Percentiles rank a stretch among this genome's conserved stretches.
Evolutionary conservation across 805 yeast genomes (phyloP).

Genomic region (Ogataea pini): DNA sequence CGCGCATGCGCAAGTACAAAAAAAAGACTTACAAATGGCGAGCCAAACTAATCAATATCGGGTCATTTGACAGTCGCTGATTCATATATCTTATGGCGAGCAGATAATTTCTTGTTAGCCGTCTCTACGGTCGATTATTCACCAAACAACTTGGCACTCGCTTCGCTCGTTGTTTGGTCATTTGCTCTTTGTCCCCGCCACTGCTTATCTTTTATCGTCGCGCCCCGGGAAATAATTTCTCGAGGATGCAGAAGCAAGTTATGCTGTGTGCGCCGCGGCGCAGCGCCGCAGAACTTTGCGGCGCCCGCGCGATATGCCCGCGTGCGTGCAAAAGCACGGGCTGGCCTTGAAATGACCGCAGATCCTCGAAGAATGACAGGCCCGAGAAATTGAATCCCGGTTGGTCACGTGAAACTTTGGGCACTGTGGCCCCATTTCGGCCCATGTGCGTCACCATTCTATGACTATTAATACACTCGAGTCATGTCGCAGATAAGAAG

Average conservation of each 20-base stretch:
- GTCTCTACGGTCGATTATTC: too few species aligned
- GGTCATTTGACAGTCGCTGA: too few species aligned
- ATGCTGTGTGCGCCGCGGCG: not conserved
- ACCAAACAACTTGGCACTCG: not conserved
- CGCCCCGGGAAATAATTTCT: constrained; percentile 1
- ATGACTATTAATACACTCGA: too few species aligned
- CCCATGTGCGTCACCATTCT: too few species aligned
- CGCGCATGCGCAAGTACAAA: constrained; percentile 1
- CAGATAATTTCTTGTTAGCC: too few species aligned
- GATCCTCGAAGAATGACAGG: not conserved
- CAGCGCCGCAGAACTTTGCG: not conserved
- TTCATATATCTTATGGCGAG: too few species aligned
- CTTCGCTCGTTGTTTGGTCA: not conserved
- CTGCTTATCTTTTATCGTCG: constrained; percentile 1
- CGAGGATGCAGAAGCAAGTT: constrained; percentile 2
- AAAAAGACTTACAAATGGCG: not conserved
- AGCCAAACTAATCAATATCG: not conserved
- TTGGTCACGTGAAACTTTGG: not conserved
- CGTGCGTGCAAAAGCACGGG: not conserved
- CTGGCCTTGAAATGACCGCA: not conserved
- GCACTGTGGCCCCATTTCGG: too few species aligned
- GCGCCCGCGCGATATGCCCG: not conserved
- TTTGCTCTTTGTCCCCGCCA: not conserved
- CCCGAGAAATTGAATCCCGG: not conserved
- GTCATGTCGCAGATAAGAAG: too few species aligned